Evolutionary conservation across 257 asterid species (phyloP).

Genomic region (Solanum paucissectum): DNA sequence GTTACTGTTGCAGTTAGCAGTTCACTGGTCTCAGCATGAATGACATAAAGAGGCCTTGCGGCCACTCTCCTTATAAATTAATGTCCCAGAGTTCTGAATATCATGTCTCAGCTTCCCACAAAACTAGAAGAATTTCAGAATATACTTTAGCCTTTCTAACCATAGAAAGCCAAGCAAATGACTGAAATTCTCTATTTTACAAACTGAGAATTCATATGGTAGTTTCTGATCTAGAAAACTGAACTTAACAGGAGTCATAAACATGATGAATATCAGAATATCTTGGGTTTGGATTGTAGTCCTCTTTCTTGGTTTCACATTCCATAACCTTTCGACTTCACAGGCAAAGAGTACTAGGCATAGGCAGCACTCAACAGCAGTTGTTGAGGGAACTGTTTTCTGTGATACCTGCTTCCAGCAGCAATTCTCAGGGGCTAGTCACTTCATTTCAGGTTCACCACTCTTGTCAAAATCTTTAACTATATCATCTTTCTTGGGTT

Average conservation of each 20-base stretch:
- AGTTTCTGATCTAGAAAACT: background rate
- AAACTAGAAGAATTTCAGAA: background rate
- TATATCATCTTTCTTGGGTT: background rate
- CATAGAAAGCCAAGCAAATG: background rate
- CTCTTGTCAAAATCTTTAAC: background rate
- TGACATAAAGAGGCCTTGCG: background rate
- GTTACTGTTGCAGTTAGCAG: background rate
- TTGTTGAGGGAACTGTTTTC: constrained; percentile 2
- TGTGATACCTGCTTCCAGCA: constrained; percentile 9
- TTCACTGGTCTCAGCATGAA: constrained; percentile 2
- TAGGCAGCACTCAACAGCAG: background rate
- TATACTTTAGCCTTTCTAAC: background rate
- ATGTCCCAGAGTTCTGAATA: background rate
- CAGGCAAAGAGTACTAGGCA: background rate
- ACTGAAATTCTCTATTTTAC: background rate
- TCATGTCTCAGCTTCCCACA: background rate
- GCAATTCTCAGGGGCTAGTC: constrained; percentile 6
- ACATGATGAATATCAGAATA: background rate
- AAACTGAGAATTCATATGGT: background rate
- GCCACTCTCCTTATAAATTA: background rate
- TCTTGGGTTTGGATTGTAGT: background rate
- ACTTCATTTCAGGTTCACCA: constrained; percentile 55
- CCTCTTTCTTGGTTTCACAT: background rate
- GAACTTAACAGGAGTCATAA: background rate
- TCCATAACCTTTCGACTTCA: background rate